Evolutionary conservation across 257 asterid species (phyloP), one percentile per base, ranked within the genome.

Genomic region (Sherardia arvensis): DNA sequence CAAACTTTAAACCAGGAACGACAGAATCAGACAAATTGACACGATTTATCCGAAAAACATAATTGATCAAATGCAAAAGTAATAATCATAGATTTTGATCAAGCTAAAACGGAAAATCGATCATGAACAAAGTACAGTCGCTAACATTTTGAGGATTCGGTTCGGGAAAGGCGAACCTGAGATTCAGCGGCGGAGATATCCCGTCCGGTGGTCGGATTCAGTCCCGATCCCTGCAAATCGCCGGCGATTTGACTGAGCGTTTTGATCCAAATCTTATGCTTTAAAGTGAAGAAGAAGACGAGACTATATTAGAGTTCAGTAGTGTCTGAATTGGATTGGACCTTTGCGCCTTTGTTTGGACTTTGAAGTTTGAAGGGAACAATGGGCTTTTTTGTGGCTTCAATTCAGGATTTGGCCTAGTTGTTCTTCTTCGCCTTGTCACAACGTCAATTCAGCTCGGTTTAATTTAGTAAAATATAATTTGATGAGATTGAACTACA

Each of bases 151-250:
- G 8, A 65, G n/a, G 8, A 51, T 32, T 14, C 51, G 53, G 60
- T 22, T 23, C 3, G 36, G 61, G 66, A 51, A 8, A 2, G n/a
- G 17, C 61, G 32, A 60, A 68, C 62, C 66, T 33, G 61, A 32
- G 26, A 59, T 32, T 5, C 4, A 10, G 20, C 18, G 26, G 27
- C 27, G 26, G 54, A 55, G 17, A 9, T 65, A 68, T 68, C 62
- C 61, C 65, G 15, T 40, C 23, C 22, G 22, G 38, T 56, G 1
- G 61, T 56, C 62, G 62, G 51, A 4, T 43, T 17, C n/a, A 57
- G 40, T 27, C 23, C 30, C 40, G 61, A 27, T 55, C 36, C 22
- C 36, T 6, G 5, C 61, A 55, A 55, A 27, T 27, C 26, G 21
- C 56, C 56, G 56, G 26, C 14, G 25, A 49, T 49, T 15, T 49